Evolutionary conservation across 2,329 filamentous ascomycete genomes (phyloP).

Genomic region (Herpotrichia juniperi): DNA sequence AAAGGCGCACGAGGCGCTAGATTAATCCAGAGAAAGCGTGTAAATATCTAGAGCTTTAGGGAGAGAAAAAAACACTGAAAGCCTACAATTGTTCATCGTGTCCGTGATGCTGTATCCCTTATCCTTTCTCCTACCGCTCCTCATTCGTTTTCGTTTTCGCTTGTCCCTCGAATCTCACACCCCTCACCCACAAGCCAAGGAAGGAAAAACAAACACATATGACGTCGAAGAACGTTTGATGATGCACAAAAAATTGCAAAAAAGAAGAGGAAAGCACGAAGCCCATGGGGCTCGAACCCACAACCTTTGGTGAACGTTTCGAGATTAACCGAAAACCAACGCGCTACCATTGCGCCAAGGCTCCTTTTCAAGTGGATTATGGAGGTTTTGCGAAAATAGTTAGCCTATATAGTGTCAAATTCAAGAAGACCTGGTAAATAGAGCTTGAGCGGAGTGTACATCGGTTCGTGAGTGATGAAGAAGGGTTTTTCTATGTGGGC

Average conservation of each 20-base stretch:
- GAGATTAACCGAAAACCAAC: conserved; percentile 27
- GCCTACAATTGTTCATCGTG: too few species aligned
- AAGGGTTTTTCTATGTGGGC: too few species aligned
- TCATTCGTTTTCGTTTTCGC: too few species aligned
- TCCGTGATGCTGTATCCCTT: too few species aligned
- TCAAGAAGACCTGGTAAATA: too few species aligned
- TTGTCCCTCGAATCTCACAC: too few species aligned
- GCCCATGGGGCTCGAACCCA: conserved; percentile 30
- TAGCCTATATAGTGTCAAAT: background rate
- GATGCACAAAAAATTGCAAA: conserved; percentile 3
- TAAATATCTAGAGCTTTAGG: conserved; percentile 4
- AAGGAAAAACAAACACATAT: too few species aligned
- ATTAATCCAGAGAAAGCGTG: background rate
- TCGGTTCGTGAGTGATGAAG: too few species aligned
- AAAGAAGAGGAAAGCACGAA: conserved; percentile 8
- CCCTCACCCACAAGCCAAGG: too few species aligned
- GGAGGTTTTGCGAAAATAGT: background rate
- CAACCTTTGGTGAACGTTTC: conserved; percentile 27
- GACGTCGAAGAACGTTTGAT: too few species aligned
- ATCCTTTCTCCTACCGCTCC: too few species aligned
- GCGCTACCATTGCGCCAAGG: conserved; percentile 32
- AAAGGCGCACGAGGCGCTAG: background rate
- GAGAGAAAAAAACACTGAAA: conserved; percentile 4
- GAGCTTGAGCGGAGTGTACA: too few species aligned
- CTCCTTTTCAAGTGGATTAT: conserved; percentile 7